Percentiles rank a stretch among this genome's conserved stretches.
Conservation (phyloP, 1,284 basidiomycete species). For the Pseudozyma sp. region DNA sequence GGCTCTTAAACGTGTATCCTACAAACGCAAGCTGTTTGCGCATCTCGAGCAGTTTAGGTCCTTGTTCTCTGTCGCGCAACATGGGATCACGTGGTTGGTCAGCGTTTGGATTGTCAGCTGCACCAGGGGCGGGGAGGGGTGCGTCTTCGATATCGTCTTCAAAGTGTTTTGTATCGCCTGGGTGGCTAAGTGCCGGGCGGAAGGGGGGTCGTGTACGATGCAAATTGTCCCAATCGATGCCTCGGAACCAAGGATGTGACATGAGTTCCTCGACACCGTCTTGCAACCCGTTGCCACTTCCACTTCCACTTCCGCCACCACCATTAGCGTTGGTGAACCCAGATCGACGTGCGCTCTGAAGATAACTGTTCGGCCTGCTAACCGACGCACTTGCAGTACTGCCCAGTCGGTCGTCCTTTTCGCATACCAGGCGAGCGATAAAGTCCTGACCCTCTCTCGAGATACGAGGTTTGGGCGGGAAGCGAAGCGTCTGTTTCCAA, state of each 20-base stretch:
- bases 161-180: constrained; percentile 68
- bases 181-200: constrained; percentile 77
- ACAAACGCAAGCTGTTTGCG: constrained; percentile 91
- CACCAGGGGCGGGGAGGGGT: constrained; percentile 89
- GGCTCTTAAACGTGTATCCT: constrained; percentile 65
- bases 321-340: constrained; percentile 73
- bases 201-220: constrained; percentile 81
- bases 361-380: constrained; percentile 80
- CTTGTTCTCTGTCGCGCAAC: constrained; percentile 84
- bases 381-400: constrained; percentile 77
- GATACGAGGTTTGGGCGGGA: constrained; percentile 84
- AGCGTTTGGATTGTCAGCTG: constrained; percentile 74
- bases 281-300: constrained; percentile 51
- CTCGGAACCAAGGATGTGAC: constrained; percentile 71
- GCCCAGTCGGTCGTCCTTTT: constrained; percentile 91
- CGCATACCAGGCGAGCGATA: constrained; percentile 88
- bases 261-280: constrained; percentile 91
- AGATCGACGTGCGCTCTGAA: constrained; percentile 79
- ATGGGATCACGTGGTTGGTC: constrained; percentile 89
- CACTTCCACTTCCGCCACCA: constrained; percentile 15
- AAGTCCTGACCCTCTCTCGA: constrained; percentile 87
- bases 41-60: constrained; percentile 84
- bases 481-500: constrained; percentile 87
- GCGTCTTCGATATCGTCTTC: constrained; percentile 83
- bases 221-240: constrained; percentile 57